These are phyloP conservation scores for Chlorella variabilis DNA, from an alignment of 163 green algal genomes.

Conservation along the genomic window DNA sequence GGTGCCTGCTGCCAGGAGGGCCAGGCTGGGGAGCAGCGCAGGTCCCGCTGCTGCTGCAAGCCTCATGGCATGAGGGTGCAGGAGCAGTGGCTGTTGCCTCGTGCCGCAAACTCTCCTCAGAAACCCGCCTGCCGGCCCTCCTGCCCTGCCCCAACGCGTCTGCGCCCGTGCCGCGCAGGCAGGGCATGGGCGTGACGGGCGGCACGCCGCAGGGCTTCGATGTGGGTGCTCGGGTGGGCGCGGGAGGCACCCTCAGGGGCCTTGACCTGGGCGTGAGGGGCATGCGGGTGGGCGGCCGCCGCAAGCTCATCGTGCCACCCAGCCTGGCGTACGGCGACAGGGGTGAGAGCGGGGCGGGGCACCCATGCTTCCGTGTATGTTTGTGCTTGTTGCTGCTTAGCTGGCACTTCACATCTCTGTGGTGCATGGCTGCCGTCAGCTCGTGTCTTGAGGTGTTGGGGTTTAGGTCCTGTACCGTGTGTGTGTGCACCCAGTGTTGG, in stretches of 20 bases:
- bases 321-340: constrained; percentile 78
- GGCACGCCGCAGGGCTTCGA: constrained; percentile 84
- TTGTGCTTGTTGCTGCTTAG: too few relatives aligned
- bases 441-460: too few relatives aligned
- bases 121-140: too few relatives aligned
- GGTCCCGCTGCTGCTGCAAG: background rate
- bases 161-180: constrained; percentile 14
- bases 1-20: too few relatives aligned
- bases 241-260: constrained; percentile 71
- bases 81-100: background rate
- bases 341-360: background rate
- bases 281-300: constrained; percentile 84
- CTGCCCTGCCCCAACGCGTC: too few relatives aligned
- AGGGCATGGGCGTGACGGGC: constrained; percentile 81
- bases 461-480: too few relatives aligned
- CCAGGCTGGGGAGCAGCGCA: too few relatives aligned
- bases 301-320: constrained; percentile 80
- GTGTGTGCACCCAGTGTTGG: too few relatives aligned
- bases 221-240: constrained; percentile 47
- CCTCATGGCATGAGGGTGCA: too few relatives aligned
- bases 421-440: too few relatives aligned
- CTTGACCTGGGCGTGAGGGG: constrained; percentile 83
- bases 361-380: too few relatives aligned
- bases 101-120: background rate
- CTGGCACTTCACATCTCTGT: too few relatives aligned